A percentile compares a stretch with the other conserved stretches of the same genome.
phyloP scores from a whole-genome alignment of 176 grass and related monocot genomes.

The Bromus sterilis region DNA sequence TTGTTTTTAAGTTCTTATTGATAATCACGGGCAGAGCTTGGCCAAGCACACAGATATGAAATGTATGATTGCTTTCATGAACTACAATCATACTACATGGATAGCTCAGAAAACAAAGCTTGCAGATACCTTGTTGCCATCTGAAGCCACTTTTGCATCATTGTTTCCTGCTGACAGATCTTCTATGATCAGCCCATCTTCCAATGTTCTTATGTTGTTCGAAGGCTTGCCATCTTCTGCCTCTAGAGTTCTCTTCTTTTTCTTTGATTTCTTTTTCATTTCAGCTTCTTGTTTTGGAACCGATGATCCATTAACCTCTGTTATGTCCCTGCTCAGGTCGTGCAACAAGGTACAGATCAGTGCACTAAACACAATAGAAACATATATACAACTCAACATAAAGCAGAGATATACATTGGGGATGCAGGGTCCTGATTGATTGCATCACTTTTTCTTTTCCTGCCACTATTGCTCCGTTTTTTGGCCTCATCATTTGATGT shows the following conservation, averaged over 20 bases:
- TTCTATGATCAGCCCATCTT: slow-evolving; percentile 71
- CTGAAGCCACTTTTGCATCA: slow-evolving; percentile 66
- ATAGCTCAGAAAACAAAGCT: not conserved
- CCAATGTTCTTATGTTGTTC: slow-evolving; percentile 49
- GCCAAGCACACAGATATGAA: not conserved
- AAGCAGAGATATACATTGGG: slow-evolving; percentile 20
- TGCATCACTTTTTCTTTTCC: slow-evolving; percentile 35
- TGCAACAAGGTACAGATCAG: not conserved
- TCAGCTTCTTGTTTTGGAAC: slow-evolving; percentile 25
- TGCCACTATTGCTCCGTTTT: not conserved
- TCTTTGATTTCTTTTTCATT: slow-evolving; percentile 66
- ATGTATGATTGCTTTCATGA: slow-evolving; percentile 16
- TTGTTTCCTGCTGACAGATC: slow-evolving; percentile 55
- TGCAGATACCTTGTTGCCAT: slow-evolving; percentile 53
- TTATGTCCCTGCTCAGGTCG: slow-evolving; percentile 29
- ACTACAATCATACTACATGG: not conserved
- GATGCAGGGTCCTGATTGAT: slow-evolving; percentile 25
- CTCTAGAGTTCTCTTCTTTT: slow-evolving; percentile 27
- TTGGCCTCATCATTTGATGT: not conserved
- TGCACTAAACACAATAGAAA: not conserved
- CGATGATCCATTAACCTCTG: not conserved
- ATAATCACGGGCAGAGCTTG: not conserved
- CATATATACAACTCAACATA: not conserved
- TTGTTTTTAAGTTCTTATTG: not conserved
- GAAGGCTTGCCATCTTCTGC: slow-evolving; percentile 29